Conservation (phyloP, 2,329 filamentous ascomycete genomes). For the Trichoderma endophyticum region DNA sequence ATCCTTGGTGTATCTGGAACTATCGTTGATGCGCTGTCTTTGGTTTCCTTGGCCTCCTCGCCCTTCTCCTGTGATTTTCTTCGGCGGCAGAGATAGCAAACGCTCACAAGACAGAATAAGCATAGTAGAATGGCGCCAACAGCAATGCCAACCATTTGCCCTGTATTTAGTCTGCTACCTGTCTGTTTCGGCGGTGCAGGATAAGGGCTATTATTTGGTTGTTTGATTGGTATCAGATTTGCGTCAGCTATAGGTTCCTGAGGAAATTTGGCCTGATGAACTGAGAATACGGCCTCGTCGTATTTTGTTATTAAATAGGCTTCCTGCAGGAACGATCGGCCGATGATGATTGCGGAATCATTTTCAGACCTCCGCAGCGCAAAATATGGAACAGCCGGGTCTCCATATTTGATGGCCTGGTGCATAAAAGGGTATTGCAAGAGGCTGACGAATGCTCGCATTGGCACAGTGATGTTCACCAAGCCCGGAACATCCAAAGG, state of each 20-base stretch:
- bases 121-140: conserved; percentile 39
- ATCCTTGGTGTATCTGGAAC: conserved; percentile 27
- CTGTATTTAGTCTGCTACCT: conserved; percentile 35
- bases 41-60: conserved; percentile 31
- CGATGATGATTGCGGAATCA: conserved; percentile 57
- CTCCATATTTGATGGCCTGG: conserved; percentile 41
- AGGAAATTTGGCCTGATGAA: conserved; percentile 57
- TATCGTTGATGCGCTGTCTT: conserved; percentile 37
- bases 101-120: conserved; percentile 28
- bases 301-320: conserved; percentile 59
- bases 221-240: conserved; percentile 42
- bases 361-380: conserved; percentile 57
- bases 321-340: conserved; percentile 68
- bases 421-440: conserved; percentile 50
- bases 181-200: conserved; percentile 33
- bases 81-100: conserved; percentile 36
- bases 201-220: conserved; percentile 46
- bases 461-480: conserved; percentile 54
- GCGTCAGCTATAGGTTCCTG: conserved; percentile 38
- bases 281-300: conserved; percentile 50
- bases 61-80: conserved; percentile 27
- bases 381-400: conserved; percentile 57
- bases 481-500: conserved; percentile 49
- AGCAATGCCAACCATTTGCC: conserved; percentile 46
- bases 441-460: conserved; percentile 48